These are phyloP conservation scores for Fusarium nelsonii DNA, from an alignment of 2,329 filamentous ascomycete genomes.

Conservation along the genomic window DNA sequence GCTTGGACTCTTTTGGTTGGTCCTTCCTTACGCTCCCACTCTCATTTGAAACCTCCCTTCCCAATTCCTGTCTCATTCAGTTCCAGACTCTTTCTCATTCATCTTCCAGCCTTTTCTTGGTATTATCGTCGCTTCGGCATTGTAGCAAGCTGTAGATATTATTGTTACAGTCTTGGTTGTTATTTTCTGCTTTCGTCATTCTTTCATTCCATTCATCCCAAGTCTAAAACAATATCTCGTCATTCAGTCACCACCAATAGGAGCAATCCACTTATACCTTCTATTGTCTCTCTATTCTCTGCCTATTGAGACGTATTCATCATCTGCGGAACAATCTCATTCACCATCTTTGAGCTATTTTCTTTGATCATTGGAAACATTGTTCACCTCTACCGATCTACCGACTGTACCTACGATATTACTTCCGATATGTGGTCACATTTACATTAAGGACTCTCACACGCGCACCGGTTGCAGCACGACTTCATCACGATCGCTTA, in stretches of 20 bases:
- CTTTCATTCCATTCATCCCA: slow-evolving; percentile 40
- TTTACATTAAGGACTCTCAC: slow-evolving; percentile 23
- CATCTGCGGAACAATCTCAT: slow-evolving; percentile 2
- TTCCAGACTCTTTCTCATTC: slow-evolving; percentile 34
- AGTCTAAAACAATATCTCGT: slow-evolving; percentile 33
- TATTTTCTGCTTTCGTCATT: slow-evolving; percentile 37
- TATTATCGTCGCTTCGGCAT: slow-evolving; percentile 11
- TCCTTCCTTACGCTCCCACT: slow-evolving; percentile 12
- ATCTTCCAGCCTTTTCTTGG: slow-evolving; percentile 34
- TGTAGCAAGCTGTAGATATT: slow-evolving; percentile 5
- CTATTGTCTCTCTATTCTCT: slow-evolving; percentile 16
- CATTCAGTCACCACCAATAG: slow-evolving; percentile 22
- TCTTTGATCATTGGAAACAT: slow-evolving; percentile 2
- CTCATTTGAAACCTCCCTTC: slow-evolving; percentile 43
- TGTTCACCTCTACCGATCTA: not conserved
- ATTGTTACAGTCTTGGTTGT: slow-evolving; percentile 30
- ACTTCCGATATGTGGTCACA: slow-evolving; percentile 34
- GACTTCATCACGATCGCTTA: slow-evolving; percentile 31
- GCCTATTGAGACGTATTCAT: slow-evolving; percentile 2
- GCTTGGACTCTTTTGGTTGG: slow-evolving; percentile 11
- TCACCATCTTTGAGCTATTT: not conserved
- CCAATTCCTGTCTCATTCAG: slow-evolving; percentile 24
- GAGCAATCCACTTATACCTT: slow-evolving; percentile 19
- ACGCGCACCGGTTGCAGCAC: slow-evolving; percentile 44
- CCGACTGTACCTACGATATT: slow-evolving; percentile 11